phyloP scores from a whole-genome alignment of 2,329 filamentous ascomycete genomes.

The Myriosclerotinia scirpicola region DNA sequence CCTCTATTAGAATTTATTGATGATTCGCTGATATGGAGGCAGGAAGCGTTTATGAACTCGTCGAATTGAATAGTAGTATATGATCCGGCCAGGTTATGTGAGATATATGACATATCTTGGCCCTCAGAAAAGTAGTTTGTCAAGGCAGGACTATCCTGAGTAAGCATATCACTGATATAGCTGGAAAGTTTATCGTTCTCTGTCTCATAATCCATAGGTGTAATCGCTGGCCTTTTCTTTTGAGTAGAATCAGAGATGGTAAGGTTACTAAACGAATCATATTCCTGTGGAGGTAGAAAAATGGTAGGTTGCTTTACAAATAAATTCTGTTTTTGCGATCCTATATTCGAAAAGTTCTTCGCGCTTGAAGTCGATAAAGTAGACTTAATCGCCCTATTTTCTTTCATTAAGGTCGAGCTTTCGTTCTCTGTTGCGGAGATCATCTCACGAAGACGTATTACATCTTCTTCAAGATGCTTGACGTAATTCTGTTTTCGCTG shows the following conservation, averaged over 20 bases:
- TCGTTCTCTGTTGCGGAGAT: constrained; percentile 33
- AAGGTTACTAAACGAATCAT: neutral
- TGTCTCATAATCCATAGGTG: neutral
- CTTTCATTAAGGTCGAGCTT: constrained; percentile 27
- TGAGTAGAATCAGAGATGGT: neutral
- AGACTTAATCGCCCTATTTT: constrained; percentile 33
- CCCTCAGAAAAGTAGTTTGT: neutral
- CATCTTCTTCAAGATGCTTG: constrained; percentile 38
- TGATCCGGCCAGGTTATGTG: neutral
- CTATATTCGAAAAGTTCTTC: neutral
- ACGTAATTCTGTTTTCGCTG: constrained; percentile 38
- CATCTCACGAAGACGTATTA: constrained; percentile 35
- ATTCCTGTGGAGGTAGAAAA: neutral
- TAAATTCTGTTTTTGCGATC: neutral
- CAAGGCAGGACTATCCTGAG: neutral
- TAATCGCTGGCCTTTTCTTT: neutral
- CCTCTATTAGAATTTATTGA: neutral
- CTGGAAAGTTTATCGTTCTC: constrained; percentile 18
- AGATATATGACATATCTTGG: neutral
- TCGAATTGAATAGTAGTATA: constrained; percentile 4
- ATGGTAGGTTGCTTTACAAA: neutral
- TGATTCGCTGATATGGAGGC: neutral
- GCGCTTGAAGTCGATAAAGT: constrained; percentile 1
- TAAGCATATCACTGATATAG: constrained; percentile 6
- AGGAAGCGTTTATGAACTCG: constrained; percentile 2